Evolutionary conservation across 495 filamentous ascomycete species (phyloP), one percentile per base, ranked within the genome.

Genomic region (Tuber melanosporum): DNA sequence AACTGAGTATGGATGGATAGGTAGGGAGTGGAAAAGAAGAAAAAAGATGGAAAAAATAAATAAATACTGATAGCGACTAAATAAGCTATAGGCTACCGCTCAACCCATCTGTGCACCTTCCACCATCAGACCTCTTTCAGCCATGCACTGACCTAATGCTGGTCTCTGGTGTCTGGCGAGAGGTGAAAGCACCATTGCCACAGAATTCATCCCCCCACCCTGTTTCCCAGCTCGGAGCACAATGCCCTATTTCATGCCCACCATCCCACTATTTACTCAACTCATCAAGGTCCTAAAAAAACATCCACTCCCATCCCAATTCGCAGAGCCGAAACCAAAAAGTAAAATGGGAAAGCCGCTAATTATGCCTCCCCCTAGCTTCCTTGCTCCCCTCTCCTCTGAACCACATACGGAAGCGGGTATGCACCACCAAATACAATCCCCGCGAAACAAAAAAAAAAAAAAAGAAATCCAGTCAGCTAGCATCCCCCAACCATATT

Each of bases 1-100:
- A 66, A 36, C 36, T 66, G 57, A 17, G 7, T 66, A 66, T 66
- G 57, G 14, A 36, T 7, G 57, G 57, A 66, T 15, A 17, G 57
- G 57, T 7, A 66, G 26, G 57, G 57, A 66, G 57, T 66, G 57
- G 12, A 36, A 66, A 66, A 66, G 57, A 66, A 66, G 57, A 66
- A 66, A 66, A 66, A 19, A 66, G 57, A 66, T 26, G 47, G 14
- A 66, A 66, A 66, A 66, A 66, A 66, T 66, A 66, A 66, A 66
- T 15, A 66, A 66, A 66, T 15, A 32, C 12, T 32, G 57, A 66
- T 66, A 66, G 26, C 57, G 4, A 36, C 3, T 62, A 36, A 66
- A 5, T 3, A 66, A 66, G 57, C 1, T 62, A 66, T 26, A 66
- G 57, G 57, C 57, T 66, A 15, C 14, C 26, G 3, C 12, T 19